Evolutionary conservation across 129 eudicot species (phyloP).

Genomic region (Flaveria brownii): DNA sequence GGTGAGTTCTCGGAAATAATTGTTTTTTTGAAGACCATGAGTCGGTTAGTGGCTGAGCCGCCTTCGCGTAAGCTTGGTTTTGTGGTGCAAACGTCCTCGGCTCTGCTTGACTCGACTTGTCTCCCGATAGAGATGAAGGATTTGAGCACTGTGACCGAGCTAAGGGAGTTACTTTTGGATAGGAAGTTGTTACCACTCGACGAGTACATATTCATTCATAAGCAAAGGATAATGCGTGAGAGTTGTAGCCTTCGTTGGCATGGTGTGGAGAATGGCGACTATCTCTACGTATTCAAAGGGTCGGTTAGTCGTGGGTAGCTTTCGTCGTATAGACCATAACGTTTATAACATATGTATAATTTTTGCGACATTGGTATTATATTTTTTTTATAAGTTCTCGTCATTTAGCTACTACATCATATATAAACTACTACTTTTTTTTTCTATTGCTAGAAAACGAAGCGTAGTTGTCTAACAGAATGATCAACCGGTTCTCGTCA

Average conservation of each 20-base stretch:
- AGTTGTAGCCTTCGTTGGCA: slow-evolving; percentile 92
- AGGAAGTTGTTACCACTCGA: slow-evolving; percentile 59
- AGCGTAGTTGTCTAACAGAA: too few relatives aligned
- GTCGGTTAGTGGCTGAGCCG: slow-evolving; percentile 49
- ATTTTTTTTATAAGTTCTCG: too few relatives aligned
- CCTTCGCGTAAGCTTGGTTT: slow-evolving; percentile 56
- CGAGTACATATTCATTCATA: slow-evolving; percentile 84
- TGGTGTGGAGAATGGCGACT: slow-evolving; percentile 82
- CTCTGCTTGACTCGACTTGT: slow-evolving; percentile 53
- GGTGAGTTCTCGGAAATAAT: slow-evolving; percentile 54
- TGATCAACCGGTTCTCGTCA: too few relatives aligned
- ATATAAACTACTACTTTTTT: too few relatives aligned
- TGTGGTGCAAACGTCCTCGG: slow-evolving; percentile 79
- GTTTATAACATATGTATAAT: too few relatives aligned
- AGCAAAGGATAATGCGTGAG: slow-evolving; percentile 84
- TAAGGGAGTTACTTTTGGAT: slow-evolving; percentile 46
- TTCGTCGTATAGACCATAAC: too few relatives aligned
- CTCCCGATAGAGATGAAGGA: slow-evolving; percentile 81
- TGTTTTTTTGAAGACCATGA: slow-evolving; percentile 55
- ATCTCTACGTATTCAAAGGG: slow-evolving; percentile 78
- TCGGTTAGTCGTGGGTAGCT: slow-evolving; percentile 47
- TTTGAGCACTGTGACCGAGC: slow-evolving; percentile 49
- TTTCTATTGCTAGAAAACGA: too few relatives aligned
- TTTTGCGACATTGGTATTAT: too few relatives aligned
- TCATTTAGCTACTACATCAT: too few relatives aligned